phyloP scores from a whole-genome alignment of 768 basidiomycete species.

The Mrakia gelida region DNA sequence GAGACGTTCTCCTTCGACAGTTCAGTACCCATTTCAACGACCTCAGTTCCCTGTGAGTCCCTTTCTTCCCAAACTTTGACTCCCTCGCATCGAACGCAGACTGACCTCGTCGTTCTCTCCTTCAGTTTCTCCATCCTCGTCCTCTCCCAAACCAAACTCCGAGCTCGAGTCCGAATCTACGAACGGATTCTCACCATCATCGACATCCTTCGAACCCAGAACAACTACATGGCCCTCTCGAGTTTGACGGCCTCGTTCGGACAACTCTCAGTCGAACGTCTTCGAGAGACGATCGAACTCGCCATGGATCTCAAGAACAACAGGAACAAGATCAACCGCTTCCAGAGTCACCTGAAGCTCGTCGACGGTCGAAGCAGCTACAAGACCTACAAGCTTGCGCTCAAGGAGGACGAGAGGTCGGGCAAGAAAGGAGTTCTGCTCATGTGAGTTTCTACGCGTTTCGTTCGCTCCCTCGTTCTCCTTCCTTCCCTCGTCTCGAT shows the following conservation, averaged over 20 bases:
- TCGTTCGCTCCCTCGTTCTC: background rate
- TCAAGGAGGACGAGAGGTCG: conserved; percentile 60
- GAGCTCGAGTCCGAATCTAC: conserved; percentile 69
- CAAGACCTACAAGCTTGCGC: conserved; percentile 81
- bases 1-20: conserved; percentile 22
- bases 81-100: background rate
- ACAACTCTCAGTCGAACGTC: conserved; percentile 61
- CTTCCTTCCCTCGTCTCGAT: background rate
- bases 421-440: conserved; percentile 82
- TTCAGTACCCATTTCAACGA: conserved; percentile 27
- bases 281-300: conserved; percentile 46
- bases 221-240: conserved; percentile 90
- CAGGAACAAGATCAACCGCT: conserved; percentile 65
- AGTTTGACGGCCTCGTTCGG: conserved; percentile 85
- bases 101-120: conserved; percentile 21
- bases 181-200: conserved; percentile 87
- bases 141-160: conserved; percentile 74
- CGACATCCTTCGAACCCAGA: conserved; percentile 67
- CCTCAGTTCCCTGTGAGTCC: conserved; percentile 18
- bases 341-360: conserved; percentile 77
- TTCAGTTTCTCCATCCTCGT: conserved; percentile 85
- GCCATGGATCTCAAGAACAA: conserved; percentile 54
- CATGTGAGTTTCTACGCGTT: conserved; percentile 42
- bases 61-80: background rate
- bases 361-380: conserved; percentile 77